Evolutionary conservation across 2,329 filamentous ascomycete genomes (phyloP).

Genomic region (Xylaria sp.): DNA sequence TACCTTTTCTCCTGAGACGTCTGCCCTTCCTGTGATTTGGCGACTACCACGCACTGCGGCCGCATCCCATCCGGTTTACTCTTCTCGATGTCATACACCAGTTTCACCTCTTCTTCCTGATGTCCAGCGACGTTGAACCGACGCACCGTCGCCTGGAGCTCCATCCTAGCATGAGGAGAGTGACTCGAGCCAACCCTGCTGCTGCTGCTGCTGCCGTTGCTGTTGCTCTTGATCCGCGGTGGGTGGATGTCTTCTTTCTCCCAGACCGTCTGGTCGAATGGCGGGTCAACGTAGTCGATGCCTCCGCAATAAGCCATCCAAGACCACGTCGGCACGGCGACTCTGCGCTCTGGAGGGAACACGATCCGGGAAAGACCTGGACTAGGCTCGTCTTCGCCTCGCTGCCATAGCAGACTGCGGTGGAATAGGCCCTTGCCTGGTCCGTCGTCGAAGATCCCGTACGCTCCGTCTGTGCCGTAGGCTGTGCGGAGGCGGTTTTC

Average conservation of each 20-base stretch:
- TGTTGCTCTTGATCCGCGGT: neutral
- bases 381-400: slow-evolving; percentile 8
- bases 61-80: neutral
- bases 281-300: slow-evolving; percentile 32
- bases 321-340: slow-evolving; percentile 30
- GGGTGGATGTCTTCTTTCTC: slow-evolving; percentile 24
- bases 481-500: slow-evolving; percentile 29
- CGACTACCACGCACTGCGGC: slow-evolving; percentile 26
- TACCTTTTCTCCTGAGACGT: slow-evolving; percentile 6
- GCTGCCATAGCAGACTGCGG: slow-evolving; percentile 32
- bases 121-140: slow-evolving; percentile 10
- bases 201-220: no score
- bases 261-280: slow-evolving; percentile 30
- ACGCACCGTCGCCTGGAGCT: slow-evolving; percentile 14
- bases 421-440: slow-evolving; percentile 25
- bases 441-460: slow-evolving; percentile 35
- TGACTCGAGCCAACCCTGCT: neutral
- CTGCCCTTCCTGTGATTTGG: slow-evolving; percentile 14
- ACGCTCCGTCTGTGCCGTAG: slow-evolving; percentile 24
- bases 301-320: slow-evolving; percentile 36
- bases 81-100: slow-evolving; percentile 21
- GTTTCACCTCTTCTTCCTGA: neutral
- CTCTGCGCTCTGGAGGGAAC: slow-evolving; percentile 14
- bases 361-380: slow-evolving; percentile 11
- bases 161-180: neutral